Evolutionary conservation across 805 yeast genomes (phyloP), one percentile per base, ranked within the genome.

Genomic region (Wickerhamiella kazuoi): DNA sequence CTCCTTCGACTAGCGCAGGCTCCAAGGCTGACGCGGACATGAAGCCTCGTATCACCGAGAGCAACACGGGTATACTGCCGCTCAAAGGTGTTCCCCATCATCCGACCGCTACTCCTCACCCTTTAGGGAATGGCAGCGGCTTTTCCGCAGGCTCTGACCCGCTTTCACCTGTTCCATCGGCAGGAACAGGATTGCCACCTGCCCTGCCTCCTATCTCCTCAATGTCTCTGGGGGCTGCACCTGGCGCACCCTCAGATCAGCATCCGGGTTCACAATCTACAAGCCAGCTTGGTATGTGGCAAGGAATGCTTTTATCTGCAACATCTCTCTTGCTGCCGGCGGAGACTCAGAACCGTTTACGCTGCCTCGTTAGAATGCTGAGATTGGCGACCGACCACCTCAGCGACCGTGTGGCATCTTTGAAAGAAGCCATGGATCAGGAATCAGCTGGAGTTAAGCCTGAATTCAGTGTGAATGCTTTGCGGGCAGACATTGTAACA

Each of bases 401-500:
- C 35, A 46, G 36, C 41, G 40, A 40, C 37, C 39, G 53, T 42
- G 47, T 42, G 35, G 36, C 45, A 39, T 44, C 50, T 30, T 36
- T 48, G 38, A 33, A 44, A 35, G 43, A 44, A 29, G 48, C 49
- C 3, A 49, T 50, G 50, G 50, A 41, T 41, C 48, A 49, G 30
- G 40, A 45, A 36, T 34, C 38, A 33, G 45, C 41, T 41, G 47
- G 47, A 31, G 44, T 43, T 33, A 46, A 42, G 37, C 54, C 52
- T 31, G 44, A 44, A 44, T 41, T 44, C 30, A 48, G 50, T 50
- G 47, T 57, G 17, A 48, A 50, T 8, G 57, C 55, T 34, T 68
- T 86, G 28, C 79, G 81, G 46, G 71, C 75, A 47, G 98, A 87
- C 48, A 82, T 87, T 28, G 76, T 86, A 7, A 71, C 79, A 0